phyloP scores from a whole-genome alignment of 2,329 filamentous ascomycete genomes.

The Neonectria hederae region DNA sequence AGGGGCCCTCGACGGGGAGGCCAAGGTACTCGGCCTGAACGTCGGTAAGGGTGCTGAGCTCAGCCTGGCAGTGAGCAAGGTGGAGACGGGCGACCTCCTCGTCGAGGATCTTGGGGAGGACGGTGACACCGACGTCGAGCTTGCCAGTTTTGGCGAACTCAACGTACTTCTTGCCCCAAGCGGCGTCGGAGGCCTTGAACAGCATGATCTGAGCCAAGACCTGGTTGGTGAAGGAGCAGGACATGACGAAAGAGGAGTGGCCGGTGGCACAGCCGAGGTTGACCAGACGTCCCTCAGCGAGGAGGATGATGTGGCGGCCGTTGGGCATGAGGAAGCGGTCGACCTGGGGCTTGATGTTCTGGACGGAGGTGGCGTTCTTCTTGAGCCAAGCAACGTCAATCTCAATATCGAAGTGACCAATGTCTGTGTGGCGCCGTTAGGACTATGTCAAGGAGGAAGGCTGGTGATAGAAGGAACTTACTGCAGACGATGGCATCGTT shows the following conservation, averaged over 20 bases:
- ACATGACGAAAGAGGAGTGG: conserved; percentile 99
- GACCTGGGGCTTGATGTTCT: conserved; percentile 99
- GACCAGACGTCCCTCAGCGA: conserved; percentile 98
- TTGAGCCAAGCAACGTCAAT: conserved; percentile 99
- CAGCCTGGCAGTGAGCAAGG: conserved; percentile 90
- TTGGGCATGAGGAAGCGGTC: conserved; percentile 95
- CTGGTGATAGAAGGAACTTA: conserved; percentile 52
- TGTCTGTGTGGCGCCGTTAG: conserved; percentile 63
- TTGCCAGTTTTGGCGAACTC: conserved; percentile 95
- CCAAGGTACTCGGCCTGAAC: conserved; percentile 96
- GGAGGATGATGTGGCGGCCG: conserved; percentile 97
- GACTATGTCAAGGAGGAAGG: conserved; percentile 15
- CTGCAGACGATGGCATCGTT: conserved; percentile 99
- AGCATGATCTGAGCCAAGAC: conserved; percentile 99
- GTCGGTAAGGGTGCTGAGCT: conserved; percentile 85
- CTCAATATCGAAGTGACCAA: conserved; percentile 99
- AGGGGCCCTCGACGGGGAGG: conserved; percentile 86
- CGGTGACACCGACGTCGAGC: conserved; percentile 92
- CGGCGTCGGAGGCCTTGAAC: conserved; percentile 90
- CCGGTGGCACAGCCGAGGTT: conserved; percentile 99
- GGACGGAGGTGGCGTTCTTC: conserved; percentile 89
- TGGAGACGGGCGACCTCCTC: conserved; percentile 98
- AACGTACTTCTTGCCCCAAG: conserved; percentile 91
- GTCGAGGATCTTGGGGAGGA: conserved; percentile 95
- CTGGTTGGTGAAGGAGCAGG: conserved; percentile 99